Evolutionary conservation across 2,329 filamentous ascomycete species (phyloP).

Genomic region (Leptographium procerum): DNA sequence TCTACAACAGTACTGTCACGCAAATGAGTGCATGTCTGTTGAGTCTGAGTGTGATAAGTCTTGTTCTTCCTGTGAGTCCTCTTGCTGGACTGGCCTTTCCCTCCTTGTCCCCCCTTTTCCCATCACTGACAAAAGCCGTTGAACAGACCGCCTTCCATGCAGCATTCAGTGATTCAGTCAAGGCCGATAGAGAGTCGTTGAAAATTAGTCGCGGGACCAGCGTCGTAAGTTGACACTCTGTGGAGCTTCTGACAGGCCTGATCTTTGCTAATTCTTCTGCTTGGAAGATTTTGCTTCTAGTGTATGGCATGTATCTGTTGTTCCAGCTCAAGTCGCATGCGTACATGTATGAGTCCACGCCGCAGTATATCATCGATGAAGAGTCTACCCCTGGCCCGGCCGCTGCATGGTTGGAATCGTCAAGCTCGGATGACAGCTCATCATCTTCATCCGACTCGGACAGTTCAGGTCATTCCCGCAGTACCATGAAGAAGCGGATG

Average conservation of each 20-base stretch:
- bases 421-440: constrained; percentile 20
- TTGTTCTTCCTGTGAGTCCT: constrained; percentile 62
- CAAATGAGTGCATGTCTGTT: constrained; percentile 93
- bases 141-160: constrained; percentile 76
- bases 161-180: constrained; percentile 53
- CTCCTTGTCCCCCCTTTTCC: too few species aligned
- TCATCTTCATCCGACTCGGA: constrained; percentile 47
- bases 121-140: not conserved
- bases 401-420: constrained; percentile 69
- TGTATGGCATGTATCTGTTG: constrained; percentile 73
- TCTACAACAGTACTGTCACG: constrained; percentile 91
- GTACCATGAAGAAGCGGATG: constrained; percentile 53
- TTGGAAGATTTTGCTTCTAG: constrained; percentile 60
- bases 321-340: constrained; percentile 89
- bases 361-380: constrained; percentile 85
- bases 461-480: constrained; percentile 31
- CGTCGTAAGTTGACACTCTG: constrained; percentile 45
- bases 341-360: constrained; percentile 86
- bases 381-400: constrained; percentile 79
- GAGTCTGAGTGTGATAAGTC: constrained; percentile 79
- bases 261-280: not conserved
- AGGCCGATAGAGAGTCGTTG: constrained; percentile 60
- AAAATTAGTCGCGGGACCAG: constrained; percentile 85
- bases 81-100: not conserved
- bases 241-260: too few species aligned